Conservation (phyloP, 2,329 filamentous ascomycete species). For the Raffaelea ambrosiae region DNA sequence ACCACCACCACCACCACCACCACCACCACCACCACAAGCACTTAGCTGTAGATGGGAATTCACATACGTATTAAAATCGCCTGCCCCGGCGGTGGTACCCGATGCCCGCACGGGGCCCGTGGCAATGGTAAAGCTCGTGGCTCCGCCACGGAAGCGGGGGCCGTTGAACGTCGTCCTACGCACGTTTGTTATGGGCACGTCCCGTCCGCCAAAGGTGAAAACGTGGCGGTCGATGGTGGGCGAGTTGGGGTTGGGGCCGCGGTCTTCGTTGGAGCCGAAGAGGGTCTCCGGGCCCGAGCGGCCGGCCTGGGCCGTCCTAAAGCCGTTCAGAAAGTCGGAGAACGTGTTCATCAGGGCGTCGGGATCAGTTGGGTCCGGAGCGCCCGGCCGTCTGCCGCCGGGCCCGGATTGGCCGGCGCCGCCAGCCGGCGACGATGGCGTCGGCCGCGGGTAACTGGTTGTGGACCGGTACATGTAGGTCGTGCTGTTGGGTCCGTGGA, state of each 20-base stretch:
- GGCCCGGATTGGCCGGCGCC: background rate
- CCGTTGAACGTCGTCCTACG: constrained; percentile 29
- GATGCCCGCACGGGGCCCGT: constrained; percentile 23
- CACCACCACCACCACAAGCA: no score
- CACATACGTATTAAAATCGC: constrained; percentile 39
- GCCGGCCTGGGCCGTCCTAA: constrained; percentile 17
- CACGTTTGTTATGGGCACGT: constrained; percentile 13
- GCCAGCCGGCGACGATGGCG: no score
- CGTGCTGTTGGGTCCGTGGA: constrained; percentile 30
- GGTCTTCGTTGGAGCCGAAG: constrained; percentile 1
- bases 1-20: no score
- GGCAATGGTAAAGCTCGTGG: constrained; percentile 41
- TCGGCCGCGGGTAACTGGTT: no score
- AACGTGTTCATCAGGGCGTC: constrained; percentile 33
- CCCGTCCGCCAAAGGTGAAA: background rate
- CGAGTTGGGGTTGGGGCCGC: background rate
- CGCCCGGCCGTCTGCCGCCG: constrained; percentile 2
- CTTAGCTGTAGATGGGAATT: no score
- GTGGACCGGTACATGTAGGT: constrained; percentile 12
- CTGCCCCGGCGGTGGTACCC: constrained; percentile 10
- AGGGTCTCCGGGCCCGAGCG: constrained; percentile 9
- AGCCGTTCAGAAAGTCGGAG: constrained; percentile 28
- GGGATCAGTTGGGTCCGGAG: constrained; percentile 17
- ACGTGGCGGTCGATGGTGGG: background rate
- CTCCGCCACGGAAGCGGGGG: constrained; percentile 26